These are phyloP conservation scores for Xylariaceae sp. DNA, from an alignment of 2,329 filamentous ascomycete species.

Conservation along the genomic window DNA sequence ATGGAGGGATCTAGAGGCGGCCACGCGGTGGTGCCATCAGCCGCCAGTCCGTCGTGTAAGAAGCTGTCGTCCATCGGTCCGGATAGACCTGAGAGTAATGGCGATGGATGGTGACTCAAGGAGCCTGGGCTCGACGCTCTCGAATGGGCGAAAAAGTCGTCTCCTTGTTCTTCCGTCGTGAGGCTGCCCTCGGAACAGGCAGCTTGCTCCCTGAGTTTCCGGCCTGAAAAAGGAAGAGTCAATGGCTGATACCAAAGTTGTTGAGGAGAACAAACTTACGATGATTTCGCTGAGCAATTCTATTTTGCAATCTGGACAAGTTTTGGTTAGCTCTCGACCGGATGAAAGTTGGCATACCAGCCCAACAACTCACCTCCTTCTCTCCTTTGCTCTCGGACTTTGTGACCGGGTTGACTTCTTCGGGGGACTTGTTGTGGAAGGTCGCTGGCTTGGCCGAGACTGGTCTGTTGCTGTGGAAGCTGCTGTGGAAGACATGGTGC, in stretches of 20 bases:
- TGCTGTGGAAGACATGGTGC: constrained; percentile 2
- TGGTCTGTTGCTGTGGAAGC: too few relatives aligned
- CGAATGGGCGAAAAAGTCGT: neutral
- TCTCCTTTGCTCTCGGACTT: constrained; percentile 3
- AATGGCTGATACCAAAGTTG: neutral
- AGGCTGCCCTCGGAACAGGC: neutral
- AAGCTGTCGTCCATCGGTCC: constrained; percentile 1
- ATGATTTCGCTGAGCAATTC: constrained; percentile 2
- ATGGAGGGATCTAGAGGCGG: constrained; percentile 1
- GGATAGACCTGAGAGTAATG: neutral
- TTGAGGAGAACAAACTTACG: neutral
- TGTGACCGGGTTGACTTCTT: constrained; percentile 3
- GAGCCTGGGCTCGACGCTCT: neutral
- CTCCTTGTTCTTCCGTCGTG: neutral
- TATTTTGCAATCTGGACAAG: constrained; percentile 3
- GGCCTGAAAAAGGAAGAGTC: neutral
- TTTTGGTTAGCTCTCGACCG: too few relatives aligned
- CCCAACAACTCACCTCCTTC: constrained; percentile 1
- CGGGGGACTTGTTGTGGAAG: neutral
- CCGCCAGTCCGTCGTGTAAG: neutral
- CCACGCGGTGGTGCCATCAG: neutral
- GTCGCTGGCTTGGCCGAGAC: neutral
- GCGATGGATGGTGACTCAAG: neutral
- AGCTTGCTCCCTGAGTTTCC: constrained; percentile 2
- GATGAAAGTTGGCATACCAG: too few relatives aligned